Evolutionary conservation across 257 asterid genomes (phyloP), one percentile per base, ranked within the genome.

Genomic region (Paulownia fortunei): DNA sequence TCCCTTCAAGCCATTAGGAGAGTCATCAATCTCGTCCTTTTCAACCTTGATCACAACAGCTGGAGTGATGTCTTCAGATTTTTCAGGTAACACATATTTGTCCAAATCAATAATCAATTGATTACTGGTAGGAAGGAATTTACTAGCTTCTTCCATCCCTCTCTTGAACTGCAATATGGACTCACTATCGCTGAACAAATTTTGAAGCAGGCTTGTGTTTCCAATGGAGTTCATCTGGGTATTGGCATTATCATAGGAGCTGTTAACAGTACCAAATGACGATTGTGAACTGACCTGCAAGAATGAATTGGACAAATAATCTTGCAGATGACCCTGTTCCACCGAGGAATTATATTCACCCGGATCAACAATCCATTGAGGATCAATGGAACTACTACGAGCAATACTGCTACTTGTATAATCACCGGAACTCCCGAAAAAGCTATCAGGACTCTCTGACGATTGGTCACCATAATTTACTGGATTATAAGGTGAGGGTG

Each of bases 121-220:
- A 82, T 80, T 90, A 74, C 70, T 81, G 42, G 84, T 63, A 1
- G 97, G 98, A 67, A 95, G 92, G 74, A 95, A 93, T 69, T 87
- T 93, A 75, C 85, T 91, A 41, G 97, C 99, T 87, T 93, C 99
- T 84, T 93, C 99, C 97, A 89, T 78, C 74, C 99, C 99, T 82
- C 88, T 92, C 82, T 86, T 82, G 87, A 93, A 93, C 85, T 91
- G 99, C 85, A 88, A 81, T 72, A 93, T 82, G 51, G 97, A 90
- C 76, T 95, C 97, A 10, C 88, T 85, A 76, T 90, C 86, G 13
- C 71, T 85, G 78, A 91, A 91, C 26, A 89, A 36, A 49, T 84
- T 89, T 44, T 86, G 85, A 74, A 90, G 64, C 80, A 73, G 42
- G 77, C 74, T 78, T 24, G 83, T 36, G 72, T 72, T 70, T 41